Percentiles rank a stretch among this genome's conserved stretches.
Conservation (phyloP, 106 monocot species). For the Dendrobium chrysotoxum region DNA sequence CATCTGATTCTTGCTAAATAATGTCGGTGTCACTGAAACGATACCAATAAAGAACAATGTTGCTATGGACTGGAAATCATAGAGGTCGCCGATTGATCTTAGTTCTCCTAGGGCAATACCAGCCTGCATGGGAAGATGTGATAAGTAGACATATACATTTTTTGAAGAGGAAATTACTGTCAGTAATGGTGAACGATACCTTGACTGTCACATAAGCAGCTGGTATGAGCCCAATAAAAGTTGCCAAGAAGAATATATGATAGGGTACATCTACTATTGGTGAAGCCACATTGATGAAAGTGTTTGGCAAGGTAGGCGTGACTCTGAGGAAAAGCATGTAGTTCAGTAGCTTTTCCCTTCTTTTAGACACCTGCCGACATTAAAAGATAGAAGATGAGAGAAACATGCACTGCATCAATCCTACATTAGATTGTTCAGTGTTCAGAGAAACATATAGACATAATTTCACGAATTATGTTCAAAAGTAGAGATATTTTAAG, state of each 20-base stretch:
- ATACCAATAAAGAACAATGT: slow-evolving; percentile 90
- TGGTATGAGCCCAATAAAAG: slow-evolving; percentile 80
- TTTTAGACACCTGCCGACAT: slow-evolving; percentile 63
- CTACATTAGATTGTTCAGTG: not conserved
- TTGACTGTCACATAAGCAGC: slow-evolving; percentile 91
- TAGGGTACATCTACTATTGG: slow-evolving; percentile 91
- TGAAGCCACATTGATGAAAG: slow-evolving; percentile 94
- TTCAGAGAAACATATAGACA: not conserved
- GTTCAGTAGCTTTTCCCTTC: slow-evolving; percentile 84
- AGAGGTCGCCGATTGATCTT: slow-evolving; percentile 76
- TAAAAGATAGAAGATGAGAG: not conserved
- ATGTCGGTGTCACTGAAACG: slow-evolving; percentile 76
- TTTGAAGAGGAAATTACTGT: not conserved
- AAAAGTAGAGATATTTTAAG: not conserved
- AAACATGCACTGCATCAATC: not conserved
- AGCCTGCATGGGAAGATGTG: slow-evolving; percentile 42
- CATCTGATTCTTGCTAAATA: slow-evolving; percentile 50
- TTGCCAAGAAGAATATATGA: slow-evolving; percentile 71
- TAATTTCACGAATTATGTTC: not conserved
- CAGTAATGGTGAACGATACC: slow-evolving; percentile 34
- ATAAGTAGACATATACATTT: not conserved
- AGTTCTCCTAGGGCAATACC: slow-evolving; percentile 90
- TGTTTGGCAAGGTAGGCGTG: slow-evolving; percentile 92
- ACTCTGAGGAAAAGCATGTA: slow-evolving; percentile 98
- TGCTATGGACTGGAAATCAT: slow-evolving; percentile 79